A percentile compares a stretch with the other conserved stretches of the same genome.
phyloP scores from a whole-genome alignment of 345 rosid species.

The Eucalyptus coolabah region DNA sequence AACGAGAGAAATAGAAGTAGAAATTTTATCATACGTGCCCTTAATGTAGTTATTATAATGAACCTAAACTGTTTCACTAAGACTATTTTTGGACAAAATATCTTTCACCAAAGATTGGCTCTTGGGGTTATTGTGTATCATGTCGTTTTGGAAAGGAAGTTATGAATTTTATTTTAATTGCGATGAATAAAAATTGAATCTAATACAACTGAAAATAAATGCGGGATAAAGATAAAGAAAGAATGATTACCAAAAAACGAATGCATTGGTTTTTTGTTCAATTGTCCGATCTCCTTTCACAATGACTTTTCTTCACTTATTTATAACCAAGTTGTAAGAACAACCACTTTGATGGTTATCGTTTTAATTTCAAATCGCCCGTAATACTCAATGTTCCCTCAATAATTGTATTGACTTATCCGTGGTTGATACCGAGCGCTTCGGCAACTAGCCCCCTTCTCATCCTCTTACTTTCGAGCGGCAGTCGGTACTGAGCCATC shows the following conservation, averaged over 20 bases:
- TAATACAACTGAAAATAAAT: too few relatives aligned
- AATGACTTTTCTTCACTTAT: background rate
- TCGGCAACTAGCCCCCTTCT: background rate
- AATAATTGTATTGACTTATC: background rate
- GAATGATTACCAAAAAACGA: background rate
- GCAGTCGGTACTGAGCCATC: background rate
- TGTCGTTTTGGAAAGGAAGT: background rate
- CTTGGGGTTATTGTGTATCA: background rate
- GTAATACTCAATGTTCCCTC: background rate
- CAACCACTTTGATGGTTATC: background rate
- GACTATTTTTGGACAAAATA: background rate
- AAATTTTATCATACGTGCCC: too few relatives aligned
- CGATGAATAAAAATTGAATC: background rate
- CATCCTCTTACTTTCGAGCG: background rate
- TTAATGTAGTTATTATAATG: too few relatives aligned
- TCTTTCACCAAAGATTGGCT: background rate
- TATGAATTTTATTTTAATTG: too few relatives aligned
- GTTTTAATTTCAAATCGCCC: background rate
- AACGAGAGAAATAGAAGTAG: too few relatives aligned
- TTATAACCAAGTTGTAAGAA: background rate
- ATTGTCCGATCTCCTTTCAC: background rate
- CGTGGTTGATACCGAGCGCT: background rate
- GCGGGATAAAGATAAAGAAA: background rate
- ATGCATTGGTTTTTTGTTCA: background rate
- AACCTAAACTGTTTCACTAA: fast-evolving